A percentile compares a stretch with the other conserved stretches of the same genome.
These are phyloP conservation scores for Paraphoma sp. DNA, from an alignment of 2,329 filamentous ascomycete species.

Conservation along the genomic window DNA sequence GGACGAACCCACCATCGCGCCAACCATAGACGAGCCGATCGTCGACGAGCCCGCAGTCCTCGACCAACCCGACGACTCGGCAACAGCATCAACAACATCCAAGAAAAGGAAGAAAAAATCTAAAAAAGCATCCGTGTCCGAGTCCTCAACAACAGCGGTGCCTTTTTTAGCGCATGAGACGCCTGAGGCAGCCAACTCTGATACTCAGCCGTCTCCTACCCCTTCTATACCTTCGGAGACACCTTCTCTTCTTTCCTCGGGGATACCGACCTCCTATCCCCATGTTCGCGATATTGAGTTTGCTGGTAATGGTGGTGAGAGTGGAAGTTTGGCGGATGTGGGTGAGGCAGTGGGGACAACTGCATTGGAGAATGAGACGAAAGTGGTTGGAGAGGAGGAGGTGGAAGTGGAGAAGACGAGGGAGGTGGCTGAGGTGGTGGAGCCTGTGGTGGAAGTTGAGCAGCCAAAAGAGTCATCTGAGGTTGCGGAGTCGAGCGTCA, in stretches of 20 bases:
- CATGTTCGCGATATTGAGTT: constrained; percentile 30
- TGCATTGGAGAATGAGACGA: neutral
- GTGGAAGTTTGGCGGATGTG: constrained; percentile 6
- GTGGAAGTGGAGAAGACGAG: constrained; percentile 2
- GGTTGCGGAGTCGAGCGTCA: neutral
- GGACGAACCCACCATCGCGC: neutral
- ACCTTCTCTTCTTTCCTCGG: constrained; percentile 36
- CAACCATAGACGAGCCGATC: neutral
- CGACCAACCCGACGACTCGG: neutral
- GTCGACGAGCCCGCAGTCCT: neutral
- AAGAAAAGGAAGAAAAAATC: constrained; percentile 27
- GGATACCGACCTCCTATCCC: constrained; percentile 39
- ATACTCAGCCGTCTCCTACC: constrained; percentile 39
- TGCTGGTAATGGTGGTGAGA: constrained; percentile 25
- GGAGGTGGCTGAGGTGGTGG: neutral
- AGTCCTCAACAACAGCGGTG: constrained; percentile 13
- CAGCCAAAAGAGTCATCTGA: constrained; percentile 8
- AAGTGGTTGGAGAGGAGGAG: constrained; percentile 3
- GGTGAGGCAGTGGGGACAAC: constrained; percentile 1
- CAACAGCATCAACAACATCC: neutral
- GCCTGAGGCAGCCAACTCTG: constrained; percentile 41
- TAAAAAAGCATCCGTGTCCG: constrained; percentile 14
- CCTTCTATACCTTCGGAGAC: constrained; percentile 37
- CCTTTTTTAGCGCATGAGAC: constrained; percentile 43
- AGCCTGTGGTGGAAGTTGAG: constrained; percentile 3